These are phyloP conservation scores for Mucor saturninus DNA, from an alignment of 371 early-diverging fungal species.

Conservation along the genomic window DNA sequence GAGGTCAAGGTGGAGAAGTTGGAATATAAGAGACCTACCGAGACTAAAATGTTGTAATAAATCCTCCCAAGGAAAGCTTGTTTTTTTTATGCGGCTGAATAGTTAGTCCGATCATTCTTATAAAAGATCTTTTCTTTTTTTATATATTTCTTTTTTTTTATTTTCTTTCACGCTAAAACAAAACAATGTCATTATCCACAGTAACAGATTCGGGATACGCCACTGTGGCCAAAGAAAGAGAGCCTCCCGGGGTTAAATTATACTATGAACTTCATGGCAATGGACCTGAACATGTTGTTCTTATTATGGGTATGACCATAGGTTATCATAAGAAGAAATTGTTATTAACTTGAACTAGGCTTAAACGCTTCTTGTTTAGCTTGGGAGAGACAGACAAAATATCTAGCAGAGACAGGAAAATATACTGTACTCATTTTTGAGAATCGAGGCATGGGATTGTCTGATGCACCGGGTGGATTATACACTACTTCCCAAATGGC, in stretches of 20 bases:
- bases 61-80: not conserved
- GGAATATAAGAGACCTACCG: constrained; percentile 75
- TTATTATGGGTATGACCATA: constrained; percentile 59
- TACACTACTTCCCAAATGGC: constrained; percentile 67
- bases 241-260: constrained; percentile 32
- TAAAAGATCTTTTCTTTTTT: not conserved
- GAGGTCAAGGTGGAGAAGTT: constrained; percentile 93
- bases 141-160: constrained; percentile 10
- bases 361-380: constrained; percentile 49
- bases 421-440: constrained; percentile 76
- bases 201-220: constrained; percentile 22
- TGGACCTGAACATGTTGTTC: constrained; percentile 59
- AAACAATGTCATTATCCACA: constrained; percentile 25
- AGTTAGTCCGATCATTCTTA: not conserved
- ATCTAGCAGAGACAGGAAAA: constrained; percentile 56
- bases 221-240: constrained; percentile 28
- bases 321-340: not conserved
- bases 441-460: constrained; percentile 73
- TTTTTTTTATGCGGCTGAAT: not conserved
- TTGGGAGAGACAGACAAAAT: constrained; percentile 56
- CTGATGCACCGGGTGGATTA: constrained; percentile 58
- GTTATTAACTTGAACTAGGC: constrained; percentile 21
- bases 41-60: constrained; percentile 32
- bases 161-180: not conserved
- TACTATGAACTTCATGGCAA: constrained; percentile 72